phyloP scores from a whole-genome alignment of 2,329 filamentous ascomycete genomes.

The Cladorrhinum sp. region DNA sequence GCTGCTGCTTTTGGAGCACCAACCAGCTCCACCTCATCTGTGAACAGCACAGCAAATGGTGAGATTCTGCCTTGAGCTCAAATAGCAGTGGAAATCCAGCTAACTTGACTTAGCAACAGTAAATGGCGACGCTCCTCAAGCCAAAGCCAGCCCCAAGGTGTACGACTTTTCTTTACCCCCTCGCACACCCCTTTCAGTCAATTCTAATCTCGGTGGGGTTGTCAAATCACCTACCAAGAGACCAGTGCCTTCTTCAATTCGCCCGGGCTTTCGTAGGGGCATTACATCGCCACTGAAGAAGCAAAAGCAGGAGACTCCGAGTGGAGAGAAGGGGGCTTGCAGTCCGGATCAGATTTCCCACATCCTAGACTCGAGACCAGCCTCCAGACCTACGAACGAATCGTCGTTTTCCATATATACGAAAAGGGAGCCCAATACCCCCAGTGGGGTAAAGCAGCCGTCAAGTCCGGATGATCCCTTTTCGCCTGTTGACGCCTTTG shows the following conservation, averaged over 20 bases:
- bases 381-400: background rate
- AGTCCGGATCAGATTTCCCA: background rate
- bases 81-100: background rate
- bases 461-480: background rate
- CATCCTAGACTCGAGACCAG: background rate
- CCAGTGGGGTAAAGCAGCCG: background rate
- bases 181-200: slow-evolving; percentile 12
- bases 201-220: background rate
- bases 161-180: slow-evolving; percentile 38
- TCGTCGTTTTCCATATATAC: background rate
- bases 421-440: background rate
- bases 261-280: background rate
- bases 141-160: slow-evolving; percentile 42
- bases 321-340: slow-evolving; percentile 25
- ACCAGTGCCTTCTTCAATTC: background rate
- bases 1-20: slow-evolving; percentile 15
- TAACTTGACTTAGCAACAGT: slow-evolving; percentile 19
- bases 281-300: background rate
- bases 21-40: slow-evolving; percentile 14
- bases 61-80: background rate
- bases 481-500: slow-evolving; percentile 13
- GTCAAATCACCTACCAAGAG: background rate
- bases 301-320: slow-evolving; percentile 24
- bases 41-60: slow-evolving; percentile 22
- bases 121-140: slow-evolving; percentile 26